These are phyloP conservation scores for Glycine latifolia DNA, from an alignment of 306 rosid genomes.

Conservation along the genomic window DNA sequence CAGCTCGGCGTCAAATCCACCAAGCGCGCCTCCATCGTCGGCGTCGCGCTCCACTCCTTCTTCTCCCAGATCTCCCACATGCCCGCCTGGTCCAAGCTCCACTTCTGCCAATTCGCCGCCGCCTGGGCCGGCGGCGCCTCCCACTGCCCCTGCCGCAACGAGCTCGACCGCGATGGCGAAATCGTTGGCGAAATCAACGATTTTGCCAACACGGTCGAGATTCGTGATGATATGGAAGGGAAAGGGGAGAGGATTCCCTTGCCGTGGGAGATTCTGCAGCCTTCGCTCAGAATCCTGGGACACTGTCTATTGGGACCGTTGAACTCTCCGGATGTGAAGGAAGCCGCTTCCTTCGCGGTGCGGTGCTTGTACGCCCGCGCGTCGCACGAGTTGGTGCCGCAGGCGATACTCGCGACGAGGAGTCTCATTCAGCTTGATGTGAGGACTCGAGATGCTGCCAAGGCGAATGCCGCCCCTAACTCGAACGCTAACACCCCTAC, in stretches of 20 bases:
- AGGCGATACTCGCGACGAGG: slow-evolving; percentile 84
- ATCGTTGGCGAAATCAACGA: too few species aligned
- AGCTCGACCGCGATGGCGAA: slow-evolving; percentile 47
- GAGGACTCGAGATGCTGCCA: slow-evolving; percentile 61
- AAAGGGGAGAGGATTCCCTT: slow-evolving; percentile 79
- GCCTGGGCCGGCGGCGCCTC: slow-evolving; percentile 76
- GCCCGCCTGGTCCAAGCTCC: slow-evolving; percentile 94
- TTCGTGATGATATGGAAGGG: too few species aligned
- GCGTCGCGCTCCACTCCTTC: slow-evolving; percentile 79
- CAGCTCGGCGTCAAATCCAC: slow-evolving; percentile 88
- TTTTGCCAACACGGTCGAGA: too few species aligned
- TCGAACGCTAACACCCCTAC: slow-evolving; percentile 75
- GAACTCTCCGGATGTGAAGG: slow-evolving; percentile 80
- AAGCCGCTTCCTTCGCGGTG: slow-evolving; percentile 70
- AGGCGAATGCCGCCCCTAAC: slow-evolving; percentile 35
- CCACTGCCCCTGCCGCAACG: slow-evolving; percentile 71
- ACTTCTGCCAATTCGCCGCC: slow-evolving; percentile 70
- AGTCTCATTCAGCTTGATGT: slow-evolving; percentile 93
- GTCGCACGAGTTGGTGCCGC: slow-evolving; percentile 88
- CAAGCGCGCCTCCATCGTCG: slow-evolving; percentile 82
- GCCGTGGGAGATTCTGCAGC: slow-evolving; percentile 98
- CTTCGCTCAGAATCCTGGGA: slow-evolving; percentile 80
- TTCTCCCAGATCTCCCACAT: slow-evolving; percentile 94
- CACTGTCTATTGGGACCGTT: slow-evolving; percentile 90
- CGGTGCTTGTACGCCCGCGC: slow-evolving; percentile 84